Conservation (phyloP, 2,329 filamentous ascomycete species). For the Phialocephala subalpina region DNA sequence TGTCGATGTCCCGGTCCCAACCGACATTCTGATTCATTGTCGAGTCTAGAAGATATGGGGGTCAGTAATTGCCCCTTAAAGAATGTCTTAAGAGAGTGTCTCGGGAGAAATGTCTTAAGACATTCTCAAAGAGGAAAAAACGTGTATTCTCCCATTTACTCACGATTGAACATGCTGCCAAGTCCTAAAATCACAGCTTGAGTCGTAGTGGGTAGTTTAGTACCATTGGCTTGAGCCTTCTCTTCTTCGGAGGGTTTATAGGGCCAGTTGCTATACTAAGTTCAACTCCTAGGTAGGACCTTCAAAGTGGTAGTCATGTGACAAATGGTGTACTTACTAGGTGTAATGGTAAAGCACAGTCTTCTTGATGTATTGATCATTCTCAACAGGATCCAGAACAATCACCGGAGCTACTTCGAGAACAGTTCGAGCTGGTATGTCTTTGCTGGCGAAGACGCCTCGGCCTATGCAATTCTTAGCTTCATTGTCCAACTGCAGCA, state of each 20-base stretch:
- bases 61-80: too few species aligned
- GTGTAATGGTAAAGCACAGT: constrained; percentile 63
- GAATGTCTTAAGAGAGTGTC: too few species aligned
- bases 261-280: constrained; percentile 43
- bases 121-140: too few species aligned
- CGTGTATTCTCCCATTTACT: too few species aligned
- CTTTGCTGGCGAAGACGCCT: constrained; percentile 57
- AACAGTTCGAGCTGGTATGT: constrained; percentile 55
- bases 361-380: constrained; percentile 55
- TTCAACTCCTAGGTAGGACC: not conserved
- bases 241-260: constrained; percentile 36
- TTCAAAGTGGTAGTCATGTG: constrained; percentile 16
- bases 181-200: constrained; percentile 63
- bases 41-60: too few species aligned
- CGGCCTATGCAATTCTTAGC: too few species aligned
- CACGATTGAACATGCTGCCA: constrained; percentile 67
- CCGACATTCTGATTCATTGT: constrained; percentile 59
- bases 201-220: constrained; percentile 43
- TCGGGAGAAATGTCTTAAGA: too few species aligned
- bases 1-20: constrained; percentile 58
- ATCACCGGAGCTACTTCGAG: constrained; percentile 62
- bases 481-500: too few species aligned
- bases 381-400: constrained; percentile 55
- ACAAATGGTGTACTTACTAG: constrained; percentile 50
- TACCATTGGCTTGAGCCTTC: constrained; percentile 33